Evolutionary conservation across 1,139 yeast species (phyloP), one percentile per base, ranked within the genome.

Genomic region (Diutina scorzettiae): DNA sequence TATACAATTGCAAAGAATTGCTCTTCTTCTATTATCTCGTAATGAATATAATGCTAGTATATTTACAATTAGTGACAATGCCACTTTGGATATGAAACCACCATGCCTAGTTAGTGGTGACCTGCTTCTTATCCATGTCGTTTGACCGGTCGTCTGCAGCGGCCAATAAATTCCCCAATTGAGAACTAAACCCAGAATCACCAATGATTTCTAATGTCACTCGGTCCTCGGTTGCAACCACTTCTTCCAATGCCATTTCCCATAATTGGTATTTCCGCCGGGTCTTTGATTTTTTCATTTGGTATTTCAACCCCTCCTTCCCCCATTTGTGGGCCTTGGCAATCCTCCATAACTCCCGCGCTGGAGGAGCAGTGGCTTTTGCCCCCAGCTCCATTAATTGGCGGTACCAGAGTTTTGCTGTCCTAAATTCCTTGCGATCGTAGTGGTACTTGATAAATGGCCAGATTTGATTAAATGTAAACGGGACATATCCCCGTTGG

Each of bases 371-470:
- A 0, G 53, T 54, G 7, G 67, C 53, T 28, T 48, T 50, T 4
- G 63, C 63, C 2, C 69, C 71, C 43, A 58, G 54, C 21, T 52
- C 54, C 3, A 62, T 58, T 34, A 69, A 47, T 33, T 64, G 56
- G n/a, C 57, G 52, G 48, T 64, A 68, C 73, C 73, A 69, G 12
- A 54, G 41, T 42, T 60, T 57, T 1, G 73, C 69, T 16, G 49
- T 48, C 1, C 53, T 53, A 46, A 48, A 49, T 42, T 67, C 67
- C 11, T 56, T 51, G 19, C 59, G 50, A n/a, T 51, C 49, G 46
- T 64, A 63, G 46, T 66, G 69, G 46, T 59, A 61, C 46, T 53
- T 54, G 7, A 69, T 61, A 42, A 69, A 64, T 1, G 73, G 72
- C 42, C 56, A 65, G 2, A 67, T 49, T 47, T 67, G 73, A 45